Percentiles rank a stretch among this genome's conserved stretches.
These are phyloP conservation scores for Xylaria sp. DNA, from an alignment of 2,329 filamentous ascomycete species.

Conservation along the genomic window DNA sequence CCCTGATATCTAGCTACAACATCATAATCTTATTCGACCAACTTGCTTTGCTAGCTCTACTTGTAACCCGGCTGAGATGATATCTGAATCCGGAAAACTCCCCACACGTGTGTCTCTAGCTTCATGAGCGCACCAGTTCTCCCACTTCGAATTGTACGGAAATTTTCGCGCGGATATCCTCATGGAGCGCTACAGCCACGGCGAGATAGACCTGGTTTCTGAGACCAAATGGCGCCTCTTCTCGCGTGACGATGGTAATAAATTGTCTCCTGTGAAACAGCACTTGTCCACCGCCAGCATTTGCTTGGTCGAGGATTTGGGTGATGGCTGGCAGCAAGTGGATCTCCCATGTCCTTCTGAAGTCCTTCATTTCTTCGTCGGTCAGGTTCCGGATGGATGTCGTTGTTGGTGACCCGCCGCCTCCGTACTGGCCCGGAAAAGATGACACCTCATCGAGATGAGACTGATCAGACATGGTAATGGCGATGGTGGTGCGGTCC, in stretches of 20 bases:
- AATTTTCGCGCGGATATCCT: slow-evolving; percentile 7
- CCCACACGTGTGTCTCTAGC: background rate
- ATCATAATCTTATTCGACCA: no score
- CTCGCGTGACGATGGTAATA: slow-evolving; percentile 3
- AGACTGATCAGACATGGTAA: background rate
- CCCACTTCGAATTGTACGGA: background rate
- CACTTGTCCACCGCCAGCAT: slow-evolving; percentile 3
- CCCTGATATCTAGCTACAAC: background rate
- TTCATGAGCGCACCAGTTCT: background rate
- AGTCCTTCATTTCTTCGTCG: background rate
- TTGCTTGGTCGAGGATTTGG: background rate
- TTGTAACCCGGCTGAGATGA: background rate
- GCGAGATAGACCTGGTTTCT: background rate
- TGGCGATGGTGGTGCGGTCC: background rate
- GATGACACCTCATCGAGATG: background rate
- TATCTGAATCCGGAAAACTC: background rate
- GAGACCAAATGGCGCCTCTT: slow-evolving; percentile 1
- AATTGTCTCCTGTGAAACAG: background rate
- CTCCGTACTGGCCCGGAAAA: background rate
- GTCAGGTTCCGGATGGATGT: background rate
- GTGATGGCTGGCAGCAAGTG: slow-evolving; percentile 3
- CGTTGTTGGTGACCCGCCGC: background rate
- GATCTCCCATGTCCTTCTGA: slow-evolving; percentile 4
- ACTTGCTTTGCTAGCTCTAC: background rate
- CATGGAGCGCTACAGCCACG: background rate